Evolutionary conservation across 1,284 basidiomycete species (phyloP).

Genomic region (Apiotrichum veenhuisii): DNA sequence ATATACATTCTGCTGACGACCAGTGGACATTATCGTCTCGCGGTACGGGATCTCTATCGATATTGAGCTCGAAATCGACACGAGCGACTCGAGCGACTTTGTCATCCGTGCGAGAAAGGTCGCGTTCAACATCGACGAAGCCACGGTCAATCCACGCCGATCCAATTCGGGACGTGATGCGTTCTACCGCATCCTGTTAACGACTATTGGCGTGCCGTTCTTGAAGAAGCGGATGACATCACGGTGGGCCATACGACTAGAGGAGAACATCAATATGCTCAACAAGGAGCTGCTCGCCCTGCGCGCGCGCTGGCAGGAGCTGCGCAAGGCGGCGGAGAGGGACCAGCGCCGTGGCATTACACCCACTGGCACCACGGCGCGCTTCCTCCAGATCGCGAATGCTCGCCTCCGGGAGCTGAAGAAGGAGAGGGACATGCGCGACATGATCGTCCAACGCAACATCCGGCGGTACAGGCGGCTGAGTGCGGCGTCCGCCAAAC

Average conservation of each 20-base stretch:
- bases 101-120: constrained; percentile 6
- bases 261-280: neutral
- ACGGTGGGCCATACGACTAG: neutral
- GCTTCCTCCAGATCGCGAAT: neutral
- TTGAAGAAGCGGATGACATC: constrained; percentile 1
- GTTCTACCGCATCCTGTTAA: constrained; percentile 3
- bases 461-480: neutral
- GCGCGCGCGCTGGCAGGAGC: neutral
- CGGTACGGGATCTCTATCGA: constrained; percentile 7
- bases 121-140: constrained; percentile 12
- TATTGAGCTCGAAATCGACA: constrained; percentile 12
- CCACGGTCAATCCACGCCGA: neutral
- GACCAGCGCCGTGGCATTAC: neutral
- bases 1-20: neutral
- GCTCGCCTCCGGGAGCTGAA: neutral
- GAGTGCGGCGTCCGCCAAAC: neutral
- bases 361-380: neutral
- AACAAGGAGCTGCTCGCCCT: constrained; percentile 3
- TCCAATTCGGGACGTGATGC: constrained; percentile 1
- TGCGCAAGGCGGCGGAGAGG: neutral
- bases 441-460: neutral
- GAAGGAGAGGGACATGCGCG: neutral
- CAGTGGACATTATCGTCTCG: constrained; percentile 10
- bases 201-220: constrained; percentile 3
- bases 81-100: neutral